phyloP scores from a whole-genome alignment of 1,284 basidiomycete genomes.

The Leccinum fallax region DNA sequence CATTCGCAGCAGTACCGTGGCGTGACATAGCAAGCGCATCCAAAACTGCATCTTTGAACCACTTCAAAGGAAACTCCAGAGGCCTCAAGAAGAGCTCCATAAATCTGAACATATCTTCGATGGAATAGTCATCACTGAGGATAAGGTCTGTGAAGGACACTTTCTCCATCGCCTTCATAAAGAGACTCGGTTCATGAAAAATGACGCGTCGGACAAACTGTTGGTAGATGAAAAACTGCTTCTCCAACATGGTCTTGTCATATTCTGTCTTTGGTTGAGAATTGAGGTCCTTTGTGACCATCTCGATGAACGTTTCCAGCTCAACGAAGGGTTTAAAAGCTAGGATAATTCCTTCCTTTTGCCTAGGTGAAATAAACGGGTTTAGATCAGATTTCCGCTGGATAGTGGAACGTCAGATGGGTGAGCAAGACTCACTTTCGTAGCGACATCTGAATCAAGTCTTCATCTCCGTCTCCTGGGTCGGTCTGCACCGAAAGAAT shows the following conservation, averaged over 20 bases:
- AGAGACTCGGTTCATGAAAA: conserved; percentile 31
- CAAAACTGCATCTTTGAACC: conserved; percentile 35
- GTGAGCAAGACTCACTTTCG: conserved; percentile 19
- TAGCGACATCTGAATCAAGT: conserved; percentile 28
- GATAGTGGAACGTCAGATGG: background rate
- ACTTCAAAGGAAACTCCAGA: conserved; percentile 20
- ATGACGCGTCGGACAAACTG: conserved; percentile 32
- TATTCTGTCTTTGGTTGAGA: background rate
- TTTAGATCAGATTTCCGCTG: background rate
- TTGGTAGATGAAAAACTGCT: conserved; percentile 2
- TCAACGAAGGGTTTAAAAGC: conserved; percentile 4
- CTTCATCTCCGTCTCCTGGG: conserved; percentile 21
- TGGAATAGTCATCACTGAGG: conserved; percentile 30
- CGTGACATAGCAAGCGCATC: conserved; percentile 30
- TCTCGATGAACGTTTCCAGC: conserved; percentile 1
- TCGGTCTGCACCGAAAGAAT: background rate
- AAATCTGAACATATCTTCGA: conserved; percentile 26
- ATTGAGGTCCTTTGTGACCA: too few relatives aligned
- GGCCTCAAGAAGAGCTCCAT: background rate
- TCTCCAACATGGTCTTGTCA: background rate
- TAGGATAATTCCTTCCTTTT: conserved; percentile 3
- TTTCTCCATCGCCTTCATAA: conserved; percentile 29
- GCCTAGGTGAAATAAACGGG: conserved; percentile 1
- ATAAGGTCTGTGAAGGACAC: conserved; percentile 36
- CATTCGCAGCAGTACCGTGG: conserved; percentile 14